A percentile compares a stretch with the other conserved stretches of the same genome.
Conservation (phyloP, 2,329 filamentous ascomycete genomes). For the Sarocladium brachiariae region DNA sequence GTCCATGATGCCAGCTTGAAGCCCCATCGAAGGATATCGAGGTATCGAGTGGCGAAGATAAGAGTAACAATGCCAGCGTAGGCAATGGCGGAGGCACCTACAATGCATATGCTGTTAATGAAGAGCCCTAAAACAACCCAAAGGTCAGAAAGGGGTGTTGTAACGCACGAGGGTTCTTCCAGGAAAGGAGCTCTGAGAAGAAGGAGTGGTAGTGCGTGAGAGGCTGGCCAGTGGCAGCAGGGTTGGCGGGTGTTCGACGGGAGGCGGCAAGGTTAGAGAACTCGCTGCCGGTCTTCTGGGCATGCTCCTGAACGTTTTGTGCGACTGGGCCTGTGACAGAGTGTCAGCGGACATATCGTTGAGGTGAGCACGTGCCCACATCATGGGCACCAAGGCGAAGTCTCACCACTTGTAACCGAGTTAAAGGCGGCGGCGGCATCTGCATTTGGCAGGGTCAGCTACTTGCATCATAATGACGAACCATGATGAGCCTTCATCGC, state of each 20-base stretch:
- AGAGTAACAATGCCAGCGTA: conserved; percentile 50
- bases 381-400: background rate
- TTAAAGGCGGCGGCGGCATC: conserved; percentile 44
- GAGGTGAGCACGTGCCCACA: background rate
- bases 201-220: conserved; percentile 66
- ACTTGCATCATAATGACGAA: background rate
- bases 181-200: conserved; percentile 62
- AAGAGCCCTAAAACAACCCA: too few species aligned
- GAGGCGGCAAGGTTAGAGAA: conserved; percentile 51
- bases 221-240: conserved; percentile 53
- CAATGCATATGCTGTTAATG: too few species aligned
- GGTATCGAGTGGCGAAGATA: conserved; percentile 59
- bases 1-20: conserved; percentile 61
- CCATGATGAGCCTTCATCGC: background rate
- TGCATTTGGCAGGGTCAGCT: conserved; percentile 17
- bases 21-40: conserved; percentile 58
- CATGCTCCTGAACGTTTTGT: conserved; percentile 50
- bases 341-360: conserved; percentile 3
- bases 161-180: conserved; percentile 60
- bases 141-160: too few species aligned
- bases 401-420: conserved; percentile 40
- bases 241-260: conserved; percentile 45
- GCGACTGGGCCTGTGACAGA: conserved; percentile 45
- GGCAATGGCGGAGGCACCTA: conserved; percentile 59
- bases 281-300: conserved; percentile 47